Conservation (phyloP, 768 basidiomycete species). For the Amanita phalloides region DNA sequence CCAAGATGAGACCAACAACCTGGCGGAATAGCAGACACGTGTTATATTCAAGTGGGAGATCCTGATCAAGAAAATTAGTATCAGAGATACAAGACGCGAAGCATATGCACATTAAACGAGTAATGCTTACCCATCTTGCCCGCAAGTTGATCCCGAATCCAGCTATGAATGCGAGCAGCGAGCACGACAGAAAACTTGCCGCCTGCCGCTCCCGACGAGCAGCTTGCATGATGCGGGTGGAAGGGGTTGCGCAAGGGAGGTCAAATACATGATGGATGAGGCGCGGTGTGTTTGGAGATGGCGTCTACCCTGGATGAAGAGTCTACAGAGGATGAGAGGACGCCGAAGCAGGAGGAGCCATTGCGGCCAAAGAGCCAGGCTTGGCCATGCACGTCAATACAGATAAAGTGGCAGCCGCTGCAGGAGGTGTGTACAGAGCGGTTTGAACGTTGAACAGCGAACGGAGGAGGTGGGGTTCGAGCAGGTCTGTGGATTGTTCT, state of each 20-base stretch:
- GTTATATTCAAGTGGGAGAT: constrained; percentile 89
- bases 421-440: constrained; percentile 69
- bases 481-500: constrained; percentile 61
- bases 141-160: constrained; percentile 80
- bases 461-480: constrained; percentile 83
- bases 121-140: constrained; percentile 96
- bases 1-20: constrained; percentile 88
- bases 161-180: constrained; percentile 54
- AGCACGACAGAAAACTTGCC: no score
- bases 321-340: constrained; percentile 19
- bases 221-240: constrained; percentile 67
- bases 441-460: constrained; percentile 75
- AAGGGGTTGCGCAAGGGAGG: constrained; percentile 43
- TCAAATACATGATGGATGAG: constrained; percentile 40
- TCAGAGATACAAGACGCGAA: constrained; percentile 2
- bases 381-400: constrained; percentile 59
- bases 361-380: constrained; percentile 92
- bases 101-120: constrained; percentile 63
- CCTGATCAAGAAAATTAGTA: constrained; percentile 30
- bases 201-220: constrained; percentile 73
- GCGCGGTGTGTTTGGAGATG: constrained; percentile 69
- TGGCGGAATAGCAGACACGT: constrained; percentile 95
- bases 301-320: constrained; percentile 23
- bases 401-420: constrained; percentile 66
- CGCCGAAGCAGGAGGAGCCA: constrained; percentile 56